These are phyloP conservation scores for Tolypocladium ovalisporum DNA, from an alignment of 2,329 filamentous ascomycete genomes.

Conservation along the genomic window DNA sequence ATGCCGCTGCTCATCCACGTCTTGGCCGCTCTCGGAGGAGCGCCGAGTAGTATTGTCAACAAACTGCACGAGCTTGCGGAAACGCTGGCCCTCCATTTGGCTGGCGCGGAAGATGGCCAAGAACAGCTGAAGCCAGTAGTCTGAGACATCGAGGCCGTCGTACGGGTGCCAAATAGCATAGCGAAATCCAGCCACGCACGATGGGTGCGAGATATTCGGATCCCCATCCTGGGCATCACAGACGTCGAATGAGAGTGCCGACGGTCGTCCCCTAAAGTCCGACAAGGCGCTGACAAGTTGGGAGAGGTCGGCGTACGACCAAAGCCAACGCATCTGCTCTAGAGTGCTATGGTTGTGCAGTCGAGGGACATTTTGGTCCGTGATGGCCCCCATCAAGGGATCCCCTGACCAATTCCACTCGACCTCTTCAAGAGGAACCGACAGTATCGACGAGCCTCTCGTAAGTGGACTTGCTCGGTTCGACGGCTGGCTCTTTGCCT, in stretches of 20 bases:
- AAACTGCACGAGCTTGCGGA: background rate
- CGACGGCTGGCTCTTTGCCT: background rate
- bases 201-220: background rate
- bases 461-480: background rate
- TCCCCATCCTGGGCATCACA: background rate
- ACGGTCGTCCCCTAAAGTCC: background rate
- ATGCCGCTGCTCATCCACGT: background rate
- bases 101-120: constrained; percentile 1
- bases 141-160: constrained; percentile 2
- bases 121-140: constrained; percentile 4
- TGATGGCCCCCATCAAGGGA: background rate
- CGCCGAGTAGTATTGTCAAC: background rate
- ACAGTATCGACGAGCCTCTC: background rate
- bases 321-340: constrained; percentile 2
- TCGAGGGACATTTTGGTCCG: constrained; percentile 2
- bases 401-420: background rate
- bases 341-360: constrained; percentile 1
- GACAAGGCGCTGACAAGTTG: background rate
- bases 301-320: background rate
- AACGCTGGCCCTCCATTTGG: background rate
- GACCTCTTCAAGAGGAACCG: background rate
- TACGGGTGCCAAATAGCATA: constrained; percentile 8
- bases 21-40: background rate
- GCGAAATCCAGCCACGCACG: constrained; percentile 1
- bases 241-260: constrained; percentile 2